Conservation (phyloP, 129 eudicot genomes). For the Solidago caesia region DNA sequence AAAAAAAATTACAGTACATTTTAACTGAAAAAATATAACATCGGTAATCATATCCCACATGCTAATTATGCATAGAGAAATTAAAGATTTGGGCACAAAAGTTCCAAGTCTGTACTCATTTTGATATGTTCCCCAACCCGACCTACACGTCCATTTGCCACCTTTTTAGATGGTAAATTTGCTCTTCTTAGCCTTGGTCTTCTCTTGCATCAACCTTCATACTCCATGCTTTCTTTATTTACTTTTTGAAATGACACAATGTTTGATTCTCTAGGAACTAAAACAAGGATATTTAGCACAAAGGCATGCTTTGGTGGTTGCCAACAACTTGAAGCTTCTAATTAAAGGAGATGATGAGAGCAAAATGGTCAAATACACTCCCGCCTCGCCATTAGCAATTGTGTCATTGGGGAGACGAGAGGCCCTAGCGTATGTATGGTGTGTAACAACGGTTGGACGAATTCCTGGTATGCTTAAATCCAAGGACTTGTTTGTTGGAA, state of each 20-base stretch:
- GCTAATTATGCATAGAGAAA: neutral
- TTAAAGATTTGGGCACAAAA: neutral
- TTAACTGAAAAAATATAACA: neutral
- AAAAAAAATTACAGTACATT: neutral
- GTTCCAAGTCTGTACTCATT: neutral
- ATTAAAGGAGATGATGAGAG: slow-evolving; percentile 38
- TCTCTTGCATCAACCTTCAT: neutral
- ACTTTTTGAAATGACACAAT: neutral
- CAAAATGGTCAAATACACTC: slow-evolving; percentile 43
- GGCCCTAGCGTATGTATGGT: slow-evolving; percentile 42
- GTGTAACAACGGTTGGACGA: slow-evolving; percentile 48
- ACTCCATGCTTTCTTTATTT: neutral
- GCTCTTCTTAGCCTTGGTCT: neutral
- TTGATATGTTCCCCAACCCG: neutral
- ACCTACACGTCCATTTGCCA: neutral
- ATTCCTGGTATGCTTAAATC: slow-evolving; percentile 76
- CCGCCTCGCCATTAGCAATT: slow-evolving; percentile 51
- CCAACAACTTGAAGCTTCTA: slow-evolving; percentile 50
- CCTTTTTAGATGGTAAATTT: neutral
- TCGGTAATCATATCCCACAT: neutral
- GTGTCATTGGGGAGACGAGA: slow-evolving; percentile 70
- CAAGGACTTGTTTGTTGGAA: slow-evolving; percentile 73
- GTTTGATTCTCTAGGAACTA: slow-evolving; percentile 46
- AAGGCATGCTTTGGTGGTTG: slow-evolving; percentile 50
- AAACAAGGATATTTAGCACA: slow-evolving; percentile 77